phyloP scores from a whole-genome alignment of 2,329 filamentous ascomycete species.

The Chaetoscypha palmicola region DNA sequence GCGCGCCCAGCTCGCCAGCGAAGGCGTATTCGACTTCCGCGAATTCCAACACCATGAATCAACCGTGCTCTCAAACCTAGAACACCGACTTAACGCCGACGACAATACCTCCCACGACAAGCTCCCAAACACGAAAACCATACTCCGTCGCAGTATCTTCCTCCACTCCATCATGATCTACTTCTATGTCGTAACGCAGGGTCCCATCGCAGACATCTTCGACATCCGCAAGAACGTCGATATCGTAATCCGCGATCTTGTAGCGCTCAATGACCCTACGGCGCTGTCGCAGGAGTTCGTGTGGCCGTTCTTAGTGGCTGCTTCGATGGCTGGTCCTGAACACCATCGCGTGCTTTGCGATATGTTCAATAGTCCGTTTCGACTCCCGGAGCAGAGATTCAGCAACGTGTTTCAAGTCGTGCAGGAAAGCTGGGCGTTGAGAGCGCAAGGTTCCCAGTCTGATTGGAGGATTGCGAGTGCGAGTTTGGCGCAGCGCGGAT shows the following conservation, averaged over 20 bases:
- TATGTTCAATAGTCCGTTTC: background rate
- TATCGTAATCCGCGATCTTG: slow-evolving; percentile 5
- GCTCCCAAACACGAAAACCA: background rate
- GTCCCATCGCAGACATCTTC: background rate
- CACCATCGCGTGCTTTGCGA: slow-evolving; percentile 2
- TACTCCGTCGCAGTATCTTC: slow-evolving; percentile 3
- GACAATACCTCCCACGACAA: background rate
- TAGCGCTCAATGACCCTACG: slow-evolving; percentile 5
- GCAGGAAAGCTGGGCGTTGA: slow-evolving; percentile 2
- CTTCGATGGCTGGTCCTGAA: slow-evolving; percentile 5
- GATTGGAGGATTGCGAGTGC: background rate
- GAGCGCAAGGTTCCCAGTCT: background rate
- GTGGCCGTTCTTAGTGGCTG: slow-evolving; percentile 5
- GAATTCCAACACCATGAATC: slow-evolving; percentile 7
- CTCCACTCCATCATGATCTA: slow-evolving; percentile 9
- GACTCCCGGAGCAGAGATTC: background rate
- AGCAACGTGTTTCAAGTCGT: background rate
- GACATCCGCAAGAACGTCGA: slow-evolving; percentile 8
- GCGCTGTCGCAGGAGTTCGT: slow-evolving; percentile 1
- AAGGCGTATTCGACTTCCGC: slow-evolving; percentile 2
- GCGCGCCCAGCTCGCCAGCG: slow-evolving; percentile 1
- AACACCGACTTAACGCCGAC: background rate
- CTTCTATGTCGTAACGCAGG: slow-evolving; percentile 4
- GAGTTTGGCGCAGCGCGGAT: background rate
- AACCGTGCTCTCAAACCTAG: slow-evolving; percentile 4